Evolutionary conservation across 108 stramenopile species (phyloP).

Genomic region (Cyclostephanos tholiformis): DNA sequence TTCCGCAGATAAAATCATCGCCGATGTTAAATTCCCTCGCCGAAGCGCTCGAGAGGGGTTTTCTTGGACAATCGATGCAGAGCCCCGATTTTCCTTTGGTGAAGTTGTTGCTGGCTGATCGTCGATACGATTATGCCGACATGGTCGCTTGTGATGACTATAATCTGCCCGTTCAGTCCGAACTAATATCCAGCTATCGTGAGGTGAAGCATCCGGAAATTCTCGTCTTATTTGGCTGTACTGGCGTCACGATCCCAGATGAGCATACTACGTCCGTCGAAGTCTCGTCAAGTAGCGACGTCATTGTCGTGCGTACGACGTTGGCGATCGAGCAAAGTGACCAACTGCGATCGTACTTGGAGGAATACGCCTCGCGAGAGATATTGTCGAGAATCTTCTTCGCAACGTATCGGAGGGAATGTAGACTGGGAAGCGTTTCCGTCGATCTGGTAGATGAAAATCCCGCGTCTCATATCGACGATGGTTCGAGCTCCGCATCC

Average conservation of each 20-base stretch:
- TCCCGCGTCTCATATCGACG: constrained; percentile 21
- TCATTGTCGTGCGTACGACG: constrained; percentile 24
- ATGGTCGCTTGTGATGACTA: constrained; percentile 6
- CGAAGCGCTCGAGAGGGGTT: constrained; percentile 13
- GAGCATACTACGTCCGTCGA: constrained; percentile 10
- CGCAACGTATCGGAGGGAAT: neutral
- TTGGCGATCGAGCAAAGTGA: constrained; percentile 2
- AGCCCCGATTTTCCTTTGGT: constrained; percentile 5
- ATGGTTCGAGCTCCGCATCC: neutral
- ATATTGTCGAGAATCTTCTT: constrained; percentile 10
- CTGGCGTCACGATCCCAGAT: constrained; percentile 9
- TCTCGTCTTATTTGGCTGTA: constrained; percentile 33
- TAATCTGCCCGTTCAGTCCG: constrained; percentile 1
- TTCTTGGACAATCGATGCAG: neutral
- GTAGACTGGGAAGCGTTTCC: constrained; percentile 25
- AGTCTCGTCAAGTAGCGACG: constrained; percentile 6
- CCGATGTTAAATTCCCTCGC: neutral
- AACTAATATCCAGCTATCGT: constrained; percentile 1
- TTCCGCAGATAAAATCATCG: constrained; percentile 8
- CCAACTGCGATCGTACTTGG: constrained; percentile 18
- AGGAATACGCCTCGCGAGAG: constrained; percentile 9
- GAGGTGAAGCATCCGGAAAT: constrained; percentile 24
- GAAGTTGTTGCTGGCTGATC: neutral
- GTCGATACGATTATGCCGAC: neutral
- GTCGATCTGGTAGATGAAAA: constrained; percentile 42